phyloP scores from a whole-genome alignment of 345 rosid genomes.

The Iberis pinnata region DNA sequence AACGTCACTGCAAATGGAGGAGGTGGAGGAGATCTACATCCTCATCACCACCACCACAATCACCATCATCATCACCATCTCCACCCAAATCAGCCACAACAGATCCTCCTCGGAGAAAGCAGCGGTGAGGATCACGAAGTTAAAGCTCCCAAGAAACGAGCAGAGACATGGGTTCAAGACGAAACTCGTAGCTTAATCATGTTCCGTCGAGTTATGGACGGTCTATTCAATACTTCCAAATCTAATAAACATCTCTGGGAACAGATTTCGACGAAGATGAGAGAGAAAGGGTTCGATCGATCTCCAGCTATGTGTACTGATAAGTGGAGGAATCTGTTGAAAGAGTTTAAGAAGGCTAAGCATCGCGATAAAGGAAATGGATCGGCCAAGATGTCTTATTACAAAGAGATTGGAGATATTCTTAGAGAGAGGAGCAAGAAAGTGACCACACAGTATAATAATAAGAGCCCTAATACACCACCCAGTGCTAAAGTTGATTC shows the following conservation, averaged over 20 bases:
- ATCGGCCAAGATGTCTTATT: constrained; percentile 61
- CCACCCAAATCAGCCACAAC: too few relatives aligned
- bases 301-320: constrained; percentile 97
- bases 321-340: constrained; percentile 93
- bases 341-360: constrained; percentile 88
- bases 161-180: constrained; percentile 97
- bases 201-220: constrained; percentile 69
- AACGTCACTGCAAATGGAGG: too few relatives aligned
- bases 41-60: too few relatives aligned
- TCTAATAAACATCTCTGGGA: constrained; percentile 98
- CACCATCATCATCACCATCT: too few relatives aligned
- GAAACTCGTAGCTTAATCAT: constrained; percentile 74
- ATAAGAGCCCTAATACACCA: constrained; percentile 37
- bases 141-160: constrained; percentile 83
- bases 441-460: constrained; percentile 22
- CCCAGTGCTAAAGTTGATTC: constrained; percentile 59
- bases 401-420: constrained; percentile 89
- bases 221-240: constrained; percentile 81
- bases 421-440: constrained; percentile 63
- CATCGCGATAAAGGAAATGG: constrained; percentile 64
- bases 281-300: constrained; percentile 89
- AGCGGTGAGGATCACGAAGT: constrained; percentile 72
- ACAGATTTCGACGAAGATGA: constrained; percentile 77
- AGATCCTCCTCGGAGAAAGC: constrained; percentile 54
- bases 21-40: too few relatives aligned